These are phyloP conservation scores for Hanseniaspora thailandica DNA, from an alignment of 805 yeast species.

Conservation along the genomic window DNA sequence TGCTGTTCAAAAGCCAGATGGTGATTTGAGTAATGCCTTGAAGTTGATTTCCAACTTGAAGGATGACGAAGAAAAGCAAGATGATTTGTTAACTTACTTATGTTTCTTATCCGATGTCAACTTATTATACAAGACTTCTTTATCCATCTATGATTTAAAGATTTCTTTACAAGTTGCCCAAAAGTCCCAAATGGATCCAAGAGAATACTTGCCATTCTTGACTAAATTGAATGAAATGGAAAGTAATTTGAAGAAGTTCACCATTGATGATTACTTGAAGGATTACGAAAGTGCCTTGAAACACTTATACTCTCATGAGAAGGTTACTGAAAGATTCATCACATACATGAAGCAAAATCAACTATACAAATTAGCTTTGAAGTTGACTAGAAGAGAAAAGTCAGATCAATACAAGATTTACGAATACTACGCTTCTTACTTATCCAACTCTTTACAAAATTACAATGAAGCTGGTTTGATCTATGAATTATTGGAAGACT, in stretches of 20 bases:
- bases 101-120: constrained; percentile 88
- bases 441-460: constrained; percentile 40
- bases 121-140: constrained; percentile 61
- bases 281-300: constrained; percentile 55
- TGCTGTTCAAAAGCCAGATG: constrained; percentile 81
- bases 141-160: constrained; percentile 71
- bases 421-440: constrained; percentile 47
- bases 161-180: constrained; percentile 80
- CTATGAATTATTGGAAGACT: constrained; percentile 54
- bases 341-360: constrained; percentile 58
- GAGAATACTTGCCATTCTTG: constrained; percentile 86
- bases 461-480: constrained; percentile 69
- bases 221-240: constrained; percentile 62
- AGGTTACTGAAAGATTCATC: constrained; percentile 45
- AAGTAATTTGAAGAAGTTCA: constrained; percentile 54
- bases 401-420: constrained; percentile 45
- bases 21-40: constrained; percentile 61
- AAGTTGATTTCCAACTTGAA: constrained; percentile 44
- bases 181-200: constrained; percentile 94
- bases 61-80: constrained; percentile 39
- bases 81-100: constrained; percentile 63
- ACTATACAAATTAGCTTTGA: constrained; percentile 58
- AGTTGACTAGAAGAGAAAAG: constrained; percentile 46
- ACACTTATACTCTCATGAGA: constrained; percentile 44
- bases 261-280: constrained; percentile 69